These are phyloP conservation scores for Akanthomyces uredinophilus DNA, from an alignment of 2,329 filamentous ascomycete genomes.

Conservation along the genomic window DNA sequence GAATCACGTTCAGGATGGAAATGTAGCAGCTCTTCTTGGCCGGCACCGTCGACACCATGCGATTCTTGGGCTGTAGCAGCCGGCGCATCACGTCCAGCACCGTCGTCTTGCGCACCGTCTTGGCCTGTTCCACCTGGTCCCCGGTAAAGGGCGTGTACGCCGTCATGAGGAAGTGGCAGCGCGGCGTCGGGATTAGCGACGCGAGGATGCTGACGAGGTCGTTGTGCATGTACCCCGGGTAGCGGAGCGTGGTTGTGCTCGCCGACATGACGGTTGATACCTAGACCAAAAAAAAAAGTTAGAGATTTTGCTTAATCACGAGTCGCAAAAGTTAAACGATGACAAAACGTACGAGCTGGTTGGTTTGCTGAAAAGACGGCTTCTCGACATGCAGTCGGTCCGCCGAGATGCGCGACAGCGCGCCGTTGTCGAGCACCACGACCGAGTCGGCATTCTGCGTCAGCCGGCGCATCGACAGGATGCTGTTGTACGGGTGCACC, in stretches of 20 bases:
- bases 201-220: slow-evolving; percentile 96
- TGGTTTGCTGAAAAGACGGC: slow-evolving; percentile 94
- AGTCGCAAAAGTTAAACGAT: not conserved
- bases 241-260: slow-evolving; percentile 90
- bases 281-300: slow-evolving; percentile 33
- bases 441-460: slow-evolving; percentile 97
- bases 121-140: slow-evolving; percentile 92
- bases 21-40: slow-evolving; percentile 99
- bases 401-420: slow-evolving; percentile 86
- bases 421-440: slow-evolving; percentile 94
- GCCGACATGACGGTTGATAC: slow-evolving; percentile 98
- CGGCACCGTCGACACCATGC: slow-evolving; percentile 95
- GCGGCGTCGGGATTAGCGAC: slow-evolving; percentile 89
- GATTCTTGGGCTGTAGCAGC: slow-evolving; percentile 93
- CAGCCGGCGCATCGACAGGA: slow-evolving; percentile 83
- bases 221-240: slow-evolving; percentile 99
- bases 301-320: not conserved
- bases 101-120: slow-evolving; percentile 96
- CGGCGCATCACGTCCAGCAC: slow-evolving; percentile 97
- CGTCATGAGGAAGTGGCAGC: slow-evolving; percentile 97
- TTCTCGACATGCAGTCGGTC: slow-evolving; percentile 93
- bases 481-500: slow-evolving; percentile 96
- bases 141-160: slow-evolving; percentile 97
- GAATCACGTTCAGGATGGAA: slow-evolving; percentile 97
- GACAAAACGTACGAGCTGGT: slow-evolving; percentile 65